These are phyloP conservation scores for Amanita molliuscula DNA, from an alignment of 768 basidiomycete species.

Conservation along the genomic window DNA sequence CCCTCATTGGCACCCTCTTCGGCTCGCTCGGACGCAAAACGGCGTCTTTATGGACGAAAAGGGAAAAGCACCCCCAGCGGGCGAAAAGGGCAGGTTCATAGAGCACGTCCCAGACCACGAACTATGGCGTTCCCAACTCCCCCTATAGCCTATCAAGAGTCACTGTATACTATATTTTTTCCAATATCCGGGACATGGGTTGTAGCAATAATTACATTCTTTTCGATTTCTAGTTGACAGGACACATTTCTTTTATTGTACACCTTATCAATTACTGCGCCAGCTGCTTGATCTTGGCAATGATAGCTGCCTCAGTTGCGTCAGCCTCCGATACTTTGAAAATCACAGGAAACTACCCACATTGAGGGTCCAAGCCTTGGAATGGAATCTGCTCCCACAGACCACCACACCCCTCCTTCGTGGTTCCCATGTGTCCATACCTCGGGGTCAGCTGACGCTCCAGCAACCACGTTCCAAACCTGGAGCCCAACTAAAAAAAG, in stretches of 20 bases:
- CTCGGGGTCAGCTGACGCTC: conserved; percentile 74
- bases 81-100: conserved; percentile 25
- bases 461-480: conserved; percentile 79
- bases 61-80: conserved; percentile 11
- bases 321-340: conserved; percentile 8
- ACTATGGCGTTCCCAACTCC: neutral
- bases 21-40: conserved; percentile 11
- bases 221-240: neutral
- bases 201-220: neutral
- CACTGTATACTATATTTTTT: too few relatives aligned
- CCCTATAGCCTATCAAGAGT: neutral
- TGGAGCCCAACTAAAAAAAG: conserved; percentile 52
- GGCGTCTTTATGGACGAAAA: neutral
- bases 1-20: neutral
- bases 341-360: conserved; percentile 30
- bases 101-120: conserved; percentile 20
- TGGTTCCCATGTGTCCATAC: conserved; percentile 73
- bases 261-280: conserved; percentile 16
- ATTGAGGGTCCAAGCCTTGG: conserved; percentile 73
- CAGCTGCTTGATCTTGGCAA: conserved; percentile 38
- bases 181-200: too few relatives aligned
- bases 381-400: conserved; percentile 77
- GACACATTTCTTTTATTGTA: neutral
- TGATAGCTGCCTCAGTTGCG: conserved; percentile 30
- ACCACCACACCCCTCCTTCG: conserved; percentile 63